Evolutionary conservation across 306 rosid species (phyloP), one percentile per base, ranked within the genome.

Genomic region (Arachis stenosperma): DNA sequence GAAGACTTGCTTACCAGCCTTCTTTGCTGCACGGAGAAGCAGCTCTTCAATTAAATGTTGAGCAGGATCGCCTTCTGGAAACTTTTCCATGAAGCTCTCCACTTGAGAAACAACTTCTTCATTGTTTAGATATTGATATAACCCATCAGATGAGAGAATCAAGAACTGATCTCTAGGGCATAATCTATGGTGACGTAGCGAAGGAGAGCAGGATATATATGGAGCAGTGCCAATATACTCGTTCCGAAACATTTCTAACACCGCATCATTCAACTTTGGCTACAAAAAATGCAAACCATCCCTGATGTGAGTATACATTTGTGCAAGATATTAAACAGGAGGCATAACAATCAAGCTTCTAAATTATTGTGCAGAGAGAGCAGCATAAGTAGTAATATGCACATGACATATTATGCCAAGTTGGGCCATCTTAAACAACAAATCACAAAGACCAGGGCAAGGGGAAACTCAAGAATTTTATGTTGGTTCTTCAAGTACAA

Each of bases 11-110:
- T 50, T 86, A 95, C 99, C 98, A 41, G 99, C 99, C 81, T 95
- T 95, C 84, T 88, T 90, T 43, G 99, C 99, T 17, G 99, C 99
- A 67, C 99, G 99, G 78, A 79, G 76, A 67, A 95, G 99, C 81
- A 95, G 96, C 86, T 95, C 99, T 92, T 95, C 99, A 75, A 95
- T 95, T 82, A 95, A 86, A 85, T 95, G 96, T 82, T 95, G 99
- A 61, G 99, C 99, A 48, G 99, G 99, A 72, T 95, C 99, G 71
- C 99, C 99, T 46, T 95, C 99, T 8, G 99, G 98, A 81, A 86
- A 92, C 81, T 92, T 95, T 88, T 92, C 98, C 96, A 95, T 92
- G 79, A 95, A 95, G 78, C 67, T 92, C 82, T 92, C 98, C 29
- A 95, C 97, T 80, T 87, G 88, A 66, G 90, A 90, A 85, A 92